Conservation (phyloP, 2,329 filamentous ascomycete species). For the Truncatella angustata region DNA sequence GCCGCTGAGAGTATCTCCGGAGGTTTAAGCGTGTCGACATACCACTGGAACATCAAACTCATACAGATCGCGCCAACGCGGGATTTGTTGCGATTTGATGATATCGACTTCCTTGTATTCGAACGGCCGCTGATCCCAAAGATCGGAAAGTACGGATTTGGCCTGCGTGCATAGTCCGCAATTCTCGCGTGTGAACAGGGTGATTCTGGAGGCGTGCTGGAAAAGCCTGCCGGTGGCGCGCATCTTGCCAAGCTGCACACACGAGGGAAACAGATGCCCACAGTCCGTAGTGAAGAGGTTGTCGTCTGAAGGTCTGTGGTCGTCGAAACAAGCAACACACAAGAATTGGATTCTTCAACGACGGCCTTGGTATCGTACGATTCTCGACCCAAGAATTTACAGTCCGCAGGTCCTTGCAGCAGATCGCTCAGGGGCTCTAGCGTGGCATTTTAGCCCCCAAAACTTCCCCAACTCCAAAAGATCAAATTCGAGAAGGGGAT, state of each 20-base stretch:
- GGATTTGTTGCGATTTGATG: constrained; percentile 57
- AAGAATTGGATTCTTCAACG: neutral
- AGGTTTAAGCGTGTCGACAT: no score
- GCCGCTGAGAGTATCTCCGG: no score
- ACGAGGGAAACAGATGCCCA: no score
- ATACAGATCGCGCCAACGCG: constrained; percentile 68
- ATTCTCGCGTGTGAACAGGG: constrained; percentile 70
- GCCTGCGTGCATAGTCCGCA: constrained; percentile 71
- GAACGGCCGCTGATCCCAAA: constrained; percentile 67
- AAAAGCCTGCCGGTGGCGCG: constrained; percentile 48
- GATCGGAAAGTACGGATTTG: constrained; percentile 64
- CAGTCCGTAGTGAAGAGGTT: neutral
- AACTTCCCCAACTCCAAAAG: neutral
- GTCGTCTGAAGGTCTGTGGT: neutral
- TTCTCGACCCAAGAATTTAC: neutral
- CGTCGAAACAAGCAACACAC: constrained; percentile 3
- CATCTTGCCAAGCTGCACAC: constrained; percentile 41
- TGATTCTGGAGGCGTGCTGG: constrained; percentile 61
- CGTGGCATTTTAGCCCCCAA: constrained; percentile 2
- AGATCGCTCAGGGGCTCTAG: constrained; percentile 1
- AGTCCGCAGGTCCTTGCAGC: constrained; percentile 1
- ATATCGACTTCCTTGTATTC: constrained; percentile 69
- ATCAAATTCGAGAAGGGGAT: no score
- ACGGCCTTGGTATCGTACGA: constrained; percentile 6
- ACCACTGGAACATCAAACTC: constrained; percentile 83